Evolutionary conservation across 371 early-diverging fungal genomes (phyloP), one percentile per base, ranked within the genome.

Genomic region (Mucor mucedo): DNA sequence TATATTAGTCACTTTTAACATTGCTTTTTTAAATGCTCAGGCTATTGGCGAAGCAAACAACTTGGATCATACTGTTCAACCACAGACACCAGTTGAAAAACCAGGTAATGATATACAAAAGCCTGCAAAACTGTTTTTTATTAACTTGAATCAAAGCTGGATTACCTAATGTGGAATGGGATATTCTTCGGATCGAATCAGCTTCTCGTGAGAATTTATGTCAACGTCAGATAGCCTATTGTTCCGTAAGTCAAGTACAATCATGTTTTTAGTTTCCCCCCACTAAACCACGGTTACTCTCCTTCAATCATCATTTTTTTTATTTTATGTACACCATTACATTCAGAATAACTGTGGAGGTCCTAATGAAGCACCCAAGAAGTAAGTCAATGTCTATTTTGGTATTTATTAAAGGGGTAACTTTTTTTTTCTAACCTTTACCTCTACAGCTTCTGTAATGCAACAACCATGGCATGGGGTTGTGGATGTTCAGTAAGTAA

Each of bases 391-490:
- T 40, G 9, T 39, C 40, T 16, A 7, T 21, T 4, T 29, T 11
- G 9, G 28, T 39, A 58, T 32, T 33, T 55, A 42, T 41, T 55
- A 11, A 52, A 21, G 40, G 13, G 27, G 47, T 16, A n/a, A 5
- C 21, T 8, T 47, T 47, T 42, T 47, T 8, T 47, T 47, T 42
- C 21, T 21, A 27, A 10, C 38, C 11, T 28, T 30, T 57, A 21
- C 53, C 21, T 41, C 8, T 28, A 27, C 48, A 68, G 72, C 28
- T 72, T 72, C 40, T 72, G 72, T 35, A 72, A 70, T 65, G 53
- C 58, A 44, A 72, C 74, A n/a, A 60, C 74, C 2, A 74, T 79
- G 76, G 79, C 74, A 39, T 79, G 79, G 79, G 69, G 67, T 4
- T 79, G 79, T 58, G 70, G 55, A 8, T 79, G 79, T 39, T 41